A percentile compares a stretch with the other conserved stretches of the same genome.
phyloP scores from a whole-genome alignment of 202 grass and related monocot genomes.

The Bolboschoenoplectus hybrid region DNA sequence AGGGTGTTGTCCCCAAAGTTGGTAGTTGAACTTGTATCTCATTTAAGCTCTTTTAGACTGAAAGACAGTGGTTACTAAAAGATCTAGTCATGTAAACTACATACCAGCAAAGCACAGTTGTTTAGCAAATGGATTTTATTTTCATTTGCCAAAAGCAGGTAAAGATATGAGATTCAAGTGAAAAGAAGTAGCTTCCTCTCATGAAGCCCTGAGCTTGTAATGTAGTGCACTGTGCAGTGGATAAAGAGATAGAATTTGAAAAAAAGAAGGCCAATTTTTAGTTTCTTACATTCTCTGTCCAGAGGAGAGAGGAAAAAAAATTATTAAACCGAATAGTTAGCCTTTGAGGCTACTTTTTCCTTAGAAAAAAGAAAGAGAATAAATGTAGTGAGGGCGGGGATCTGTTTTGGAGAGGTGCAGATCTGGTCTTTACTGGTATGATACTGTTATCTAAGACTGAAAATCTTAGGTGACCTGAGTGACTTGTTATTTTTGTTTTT shows the following conservation, averaged over 20 bases:
- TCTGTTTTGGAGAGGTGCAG: background rate
- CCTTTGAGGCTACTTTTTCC: too few relatives aligned
- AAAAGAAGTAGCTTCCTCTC: background rate
- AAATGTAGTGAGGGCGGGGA: background rate
- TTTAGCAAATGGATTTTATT: background rate
- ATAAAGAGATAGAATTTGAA: background rate
- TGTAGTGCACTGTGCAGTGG: background rate
- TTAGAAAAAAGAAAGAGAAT: too few relatives aligned
- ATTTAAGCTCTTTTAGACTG: background rate
- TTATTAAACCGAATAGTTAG: too few relatives aligned
- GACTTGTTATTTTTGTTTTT: background rate
- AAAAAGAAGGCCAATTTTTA: background rate
- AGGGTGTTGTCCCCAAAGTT: background rate
- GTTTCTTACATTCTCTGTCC: background rate
- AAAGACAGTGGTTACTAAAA: background rate
- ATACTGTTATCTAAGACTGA: background rate
- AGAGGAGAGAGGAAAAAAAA: background rate
- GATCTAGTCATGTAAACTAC: conserved; percentile 17
- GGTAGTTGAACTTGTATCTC: background rate
- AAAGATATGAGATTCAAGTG: background rate
- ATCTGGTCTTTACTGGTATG: background rate
- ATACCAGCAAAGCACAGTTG: background rate
- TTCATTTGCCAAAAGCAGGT: background rate
- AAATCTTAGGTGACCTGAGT: background rate
- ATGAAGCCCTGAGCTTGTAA: background rate